phyloP scores from a whole-genome alignment of 2,329 filamentous ascomycete species.

The Nemania diffusa region DNA sequence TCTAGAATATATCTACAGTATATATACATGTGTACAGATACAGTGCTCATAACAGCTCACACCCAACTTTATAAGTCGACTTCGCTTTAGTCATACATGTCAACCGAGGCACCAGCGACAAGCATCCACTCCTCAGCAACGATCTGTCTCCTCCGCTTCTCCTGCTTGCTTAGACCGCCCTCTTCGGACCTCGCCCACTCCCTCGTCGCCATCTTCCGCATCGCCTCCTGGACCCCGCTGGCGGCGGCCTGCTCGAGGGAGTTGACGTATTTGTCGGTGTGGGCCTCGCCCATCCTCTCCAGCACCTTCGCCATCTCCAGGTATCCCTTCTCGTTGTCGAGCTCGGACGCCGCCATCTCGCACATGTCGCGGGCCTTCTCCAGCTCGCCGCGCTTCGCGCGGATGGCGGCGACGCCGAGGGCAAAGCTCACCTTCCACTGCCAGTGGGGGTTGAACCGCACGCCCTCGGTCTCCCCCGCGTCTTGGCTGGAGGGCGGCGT shows the following conservation, averaged over 20 bases:
- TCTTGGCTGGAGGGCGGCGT: background rate
- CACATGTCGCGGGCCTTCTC: conserved; percentile 41
- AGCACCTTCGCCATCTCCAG: conserved; percentile 46
- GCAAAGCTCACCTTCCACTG: conserved; percentile 51
- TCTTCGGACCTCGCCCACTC: conserved; percentile 34
- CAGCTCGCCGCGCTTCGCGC: conserved; percentile 39
- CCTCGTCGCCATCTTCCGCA: conserved; percentile 43
- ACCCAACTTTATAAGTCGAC: background rate
- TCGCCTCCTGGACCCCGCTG: conserved; percentile 42
- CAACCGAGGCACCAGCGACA: conserved; percentile 5
- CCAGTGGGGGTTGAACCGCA: conserved; percentile 44
- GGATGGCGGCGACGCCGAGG: conserved; percentile 46
- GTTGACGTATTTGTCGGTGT: conserved; percentile 40
- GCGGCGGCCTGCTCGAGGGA: conserved; percentile 50
- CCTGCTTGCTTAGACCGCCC: conserved; percentile 32
- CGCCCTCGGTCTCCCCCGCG: conserved; percentile 20
- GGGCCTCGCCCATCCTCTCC: conserved; percentile 26
- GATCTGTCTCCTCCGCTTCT: conserved; percentile 37
- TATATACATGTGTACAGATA: background rate
- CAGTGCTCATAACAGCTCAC: background rate
- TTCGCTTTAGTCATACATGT: background rate
- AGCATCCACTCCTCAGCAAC: conserved; percentile 42
- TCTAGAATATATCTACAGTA: background rate
- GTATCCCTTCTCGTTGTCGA: conserved; percentile 47
- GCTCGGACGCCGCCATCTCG: conserved; percentile 44